Base-by-base conservation (phyloP, 2,329 filamentous ascomycete genomes). In the Monosporascus sp. region DNA sequence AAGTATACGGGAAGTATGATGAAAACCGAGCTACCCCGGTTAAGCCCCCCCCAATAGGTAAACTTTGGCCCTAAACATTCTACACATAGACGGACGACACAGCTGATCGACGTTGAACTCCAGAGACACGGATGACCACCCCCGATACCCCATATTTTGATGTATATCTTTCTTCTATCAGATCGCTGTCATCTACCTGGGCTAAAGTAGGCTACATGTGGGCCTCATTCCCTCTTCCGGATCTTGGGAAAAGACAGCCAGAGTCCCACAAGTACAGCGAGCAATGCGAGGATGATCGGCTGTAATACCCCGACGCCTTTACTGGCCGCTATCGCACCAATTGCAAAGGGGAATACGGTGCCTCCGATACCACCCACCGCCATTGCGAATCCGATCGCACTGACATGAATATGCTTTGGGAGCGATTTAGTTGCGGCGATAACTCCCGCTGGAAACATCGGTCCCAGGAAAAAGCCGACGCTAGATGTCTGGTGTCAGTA, bases 391-490 rank as follows among this genome's bases (percentile, higher is more conserved):
- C 90, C 89, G 56, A 95, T 89, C 0, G 85, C 84, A n/a, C 81
- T 83, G 43, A 94, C 87, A 62, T 95, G 90, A 25, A 90, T 73
- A 55, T 89, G 79, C 39, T 75, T 77, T 0, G 89, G 89, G 1
- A 95, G 74, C 4, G 94, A 74, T 60, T 89, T 91, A 0, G 88
- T 90, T 5, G 84, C 82, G 1, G 83, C 83, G 0, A 92, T 83
- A 9, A 94, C 79, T 0, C 82, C 87, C 1, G 85, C 87, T 0
- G 89, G 89, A 65, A 92, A 94, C 20, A 94, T 69, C 0, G 90
- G 89, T 0, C 89, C 90, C 0, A 93, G 76, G 63, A 92, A 90
- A 75, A 93, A 89, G 0, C 90, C 90, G 54, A 90, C 78, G 0
- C 31, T 35, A 14, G 31, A 35, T 4, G 31, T 35, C 9, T 11